Evolutionary conservation across 441 rosid genomes (phyloP).

Genomic region (Arabidopsis lyrata): DNA sequence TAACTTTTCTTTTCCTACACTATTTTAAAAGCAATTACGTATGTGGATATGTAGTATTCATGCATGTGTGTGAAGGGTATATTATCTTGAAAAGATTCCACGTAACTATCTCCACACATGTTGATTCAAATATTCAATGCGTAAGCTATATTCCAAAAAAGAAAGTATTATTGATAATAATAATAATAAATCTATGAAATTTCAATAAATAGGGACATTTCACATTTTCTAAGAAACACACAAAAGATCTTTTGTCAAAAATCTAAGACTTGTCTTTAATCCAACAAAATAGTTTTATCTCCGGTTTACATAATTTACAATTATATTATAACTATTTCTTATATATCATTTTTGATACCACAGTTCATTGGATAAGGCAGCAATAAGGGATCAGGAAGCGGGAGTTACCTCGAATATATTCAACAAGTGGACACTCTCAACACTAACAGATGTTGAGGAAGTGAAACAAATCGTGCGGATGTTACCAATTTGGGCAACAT

Average conservation of each 20-base stretch:
- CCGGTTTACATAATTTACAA: background rate
- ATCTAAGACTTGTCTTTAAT: background rate
- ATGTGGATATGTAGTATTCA: slow-evolving; percentile 1
- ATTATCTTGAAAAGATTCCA: slow-evolving; percentile 30
- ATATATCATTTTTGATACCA: slow-evolving; percentile 13
- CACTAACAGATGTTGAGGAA: slow-evolving; percentile 89
- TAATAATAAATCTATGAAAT: background rate
- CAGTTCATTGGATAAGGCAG: slow-evolving; percentile 89
- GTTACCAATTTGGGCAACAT: slow-evolving; percentile 94
- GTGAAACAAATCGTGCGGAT: slow-evolving; percentile 83
- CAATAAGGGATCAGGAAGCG: slow-evolving; percentile 59
- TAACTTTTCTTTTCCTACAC: background rate
- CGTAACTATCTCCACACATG: slow-evolving; percentile 26
- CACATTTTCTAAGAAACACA: background rate
- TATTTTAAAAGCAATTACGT: background rate
- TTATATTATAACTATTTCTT: slow-evolving; percentile 12
- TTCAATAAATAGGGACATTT: background rate
- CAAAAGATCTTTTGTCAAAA: background rate
- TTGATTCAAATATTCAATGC: background rate
- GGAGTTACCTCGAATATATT: slow-evolving; percentile 11
- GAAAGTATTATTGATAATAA: background rate
- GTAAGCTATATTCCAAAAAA: slow-evolving; percentile 23
- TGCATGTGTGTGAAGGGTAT: slow-evolving; percentile 19
- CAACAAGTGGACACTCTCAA: slow-evolving; percentile 78
- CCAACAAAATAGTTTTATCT: background rate